These are phyloP conservation scores for Taphrina wiesneri DNA, from an alignment of 1,139 yeast species.

Conservation along the genomic window DNA sequence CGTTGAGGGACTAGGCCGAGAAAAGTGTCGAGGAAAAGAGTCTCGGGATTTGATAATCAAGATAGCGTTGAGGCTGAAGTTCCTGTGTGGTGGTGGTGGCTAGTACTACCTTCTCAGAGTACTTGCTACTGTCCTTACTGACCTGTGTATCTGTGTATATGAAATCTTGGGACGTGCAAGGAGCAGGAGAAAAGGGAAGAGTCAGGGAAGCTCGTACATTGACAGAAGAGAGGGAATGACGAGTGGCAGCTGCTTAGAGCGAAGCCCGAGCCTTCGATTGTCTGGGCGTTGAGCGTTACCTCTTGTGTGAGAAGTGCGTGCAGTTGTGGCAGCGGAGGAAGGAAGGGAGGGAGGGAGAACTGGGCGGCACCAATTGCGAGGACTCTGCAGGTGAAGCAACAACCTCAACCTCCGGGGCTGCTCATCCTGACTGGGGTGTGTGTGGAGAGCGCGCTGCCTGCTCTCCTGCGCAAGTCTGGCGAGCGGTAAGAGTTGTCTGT, in stretches of 20 bases:
- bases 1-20: background rate
- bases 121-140: background rate
- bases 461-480: no score
- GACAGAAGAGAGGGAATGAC: background rate
- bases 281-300: background rate
- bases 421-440: background rate
- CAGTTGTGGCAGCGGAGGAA: no score
- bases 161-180: background rate
- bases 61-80: slow-evolving; percentile 6
- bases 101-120: background rate
- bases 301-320: no score
- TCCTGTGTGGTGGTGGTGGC: background rate
- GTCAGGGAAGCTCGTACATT: background rate
- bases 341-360: background rate
- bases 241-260: background rate
- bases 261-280: background rate
- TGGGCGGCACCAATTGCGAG: background rate
- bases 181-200: background rate
- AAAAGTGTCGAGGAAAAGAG: background rate
- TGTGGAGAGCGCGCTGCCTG: no score
- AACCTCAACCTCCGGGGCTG: background rate
- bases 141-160: background rate
- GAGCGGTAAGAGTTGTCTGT: no score
- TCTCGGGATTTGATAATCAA: slow-evolving; percentile 1
- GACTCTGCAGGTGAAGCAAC: background rate